A percentile compares a stretch with the other conserved stretches of the same genome.
Evolutionary conservation across 1,284 basidiomycete species (phyloP).

Genomic region (Leccinum solheimii): DNA sequence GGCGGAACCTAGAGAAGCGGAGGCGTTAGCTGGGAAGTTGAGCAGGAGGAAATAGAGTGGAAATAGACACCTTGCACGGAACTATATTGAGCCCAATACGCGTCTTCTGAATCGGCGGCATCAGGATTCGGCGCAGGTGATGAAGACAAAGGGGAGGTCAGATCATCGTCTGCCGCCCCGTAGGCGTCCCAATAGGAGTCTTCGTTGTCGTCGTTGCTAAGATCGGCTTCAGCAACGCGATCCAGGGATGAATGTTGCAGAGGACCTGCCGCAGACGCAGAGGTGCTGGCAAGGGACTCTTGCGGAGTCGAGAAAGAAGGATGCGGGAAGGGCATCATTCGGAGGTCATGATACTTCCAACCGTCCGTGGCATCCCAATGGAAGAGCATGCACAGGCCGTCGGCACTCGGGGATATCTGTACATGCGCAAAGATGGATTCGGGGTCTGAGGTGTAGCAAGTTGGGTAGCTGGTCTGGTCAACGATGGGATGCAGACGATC

Average conservation of each 20-base stretch:
- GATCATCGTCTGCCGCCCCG: constrained; percentile 39
- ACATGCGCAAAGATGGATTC: constrained; percentile 65
- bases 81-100: constrained; percentile 73
- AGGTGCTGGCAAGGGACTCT: constrained; percentile 32
- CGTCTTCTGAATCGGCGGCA: constrained; percentile 48
- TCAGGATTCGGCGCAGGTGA: not conserved
- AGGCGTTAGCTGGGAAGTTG: constrained; percentile 7
- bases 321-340: constrained; percentile 72
- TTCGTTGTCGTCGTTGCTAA: constrained; percentile 42
- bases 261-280: not conserved
- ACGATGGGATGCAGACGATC: constrained; percentile 37
- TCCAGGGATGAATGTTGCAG: constrained; percentile 8
- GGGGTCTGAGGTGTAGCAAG: constrained; percentile 59
- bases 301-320: constrained; percentile 44
- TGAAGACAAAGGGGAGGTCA: constrained; percentile 6
- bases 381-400: constrained; percentile 62
- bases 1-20: constrained; percentile 27
- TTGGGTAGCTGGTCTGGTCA: constrained; percentile 40
- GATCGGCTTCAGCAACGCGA: constrained; percentile 13
- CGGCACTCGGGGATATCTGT: constrained; percentile 43
- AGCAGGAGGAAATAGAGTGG: constrained; percentile 4
- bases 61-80: constrained; percentile 59
- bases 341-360: constrained; percentile 72
- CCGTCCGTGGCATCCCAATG: constrained; percentile 55
- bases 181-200: constrained; percentile 68